Percentiles rank a stretch among this genome's conserved stretches.
phyloP scores from a whole-genome alignment of 169 alveolate genomes.

The Plasmodium vivax region DNA sequence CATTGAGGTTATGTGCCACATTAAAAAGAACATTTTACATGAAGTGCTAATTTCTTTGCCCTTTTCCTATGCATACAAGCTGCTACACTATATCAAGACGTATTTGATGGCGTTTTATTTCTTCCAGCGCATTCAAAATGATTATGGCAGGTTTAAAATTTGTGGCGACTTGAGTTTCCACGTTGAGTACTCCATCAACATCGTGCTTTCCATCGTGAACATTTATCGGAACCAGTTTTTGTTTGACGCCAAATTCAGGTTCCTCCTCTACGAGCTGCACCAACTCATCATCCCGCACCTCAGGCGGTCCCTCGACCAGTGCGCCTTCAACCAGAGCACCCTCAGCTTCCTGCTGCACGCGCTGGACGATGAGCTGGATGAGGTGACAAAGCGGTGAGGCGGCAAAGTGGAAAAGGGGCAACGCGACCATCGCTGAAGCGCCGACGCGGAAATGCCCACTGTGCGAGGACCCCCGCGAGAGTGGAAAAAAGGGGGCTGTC shows the following conservation, averaged over 20 bases:
- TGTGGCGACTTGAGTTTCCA: conserved; percentile 60
- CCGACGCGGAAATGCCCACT: background rate
- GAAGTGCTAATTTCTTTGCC: conserved; percentile 83
- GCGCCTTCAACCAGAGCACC: conserved; percentile 67
- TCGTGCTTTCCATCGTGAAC: conserved; percentile 47
- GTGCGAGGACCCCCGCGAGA: background rate
- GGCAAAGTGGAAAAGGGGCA: background rate
- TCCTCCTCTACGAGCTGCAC: conserved; percentile 51
- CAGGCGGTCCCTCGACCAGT: conserved; percentile 20
- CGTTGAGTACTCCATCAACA: conserved; percentile 59
- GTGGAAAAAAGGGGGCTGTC: background rate
- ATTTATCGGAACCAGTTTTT: conserved; percentile 71
- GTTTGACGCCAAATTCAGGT: conserved; percentile 55
- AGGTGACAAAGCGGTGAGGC: background rate
- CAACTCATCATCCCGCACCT: conserved; percentile 40
- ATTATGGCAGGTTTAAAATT: background rate
- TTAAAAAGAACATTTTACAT: conserved; percentile 74
- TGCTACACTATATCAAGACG: conserved; percentile 70
- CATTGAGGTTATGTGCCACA: conserved; percentile 68
- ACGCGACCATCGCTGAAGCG: background rate
- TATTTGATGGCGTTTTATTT: conserved; percentile 74
- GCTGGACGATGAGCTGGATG: conserved; percentile 20
- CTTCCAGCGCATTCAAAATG: conserved; percentile 59
- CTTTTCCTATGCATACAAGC: conserved; percentile 80
- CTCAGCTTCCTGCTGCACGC: conserved; percentile 27